Percentiles rank a stretch among this genome's conserved stretches.
Evolutionary conservation across 371 early-diverging fungal genomes (phyloP).

Genomic region (Mucor velutinosus): DNA sequence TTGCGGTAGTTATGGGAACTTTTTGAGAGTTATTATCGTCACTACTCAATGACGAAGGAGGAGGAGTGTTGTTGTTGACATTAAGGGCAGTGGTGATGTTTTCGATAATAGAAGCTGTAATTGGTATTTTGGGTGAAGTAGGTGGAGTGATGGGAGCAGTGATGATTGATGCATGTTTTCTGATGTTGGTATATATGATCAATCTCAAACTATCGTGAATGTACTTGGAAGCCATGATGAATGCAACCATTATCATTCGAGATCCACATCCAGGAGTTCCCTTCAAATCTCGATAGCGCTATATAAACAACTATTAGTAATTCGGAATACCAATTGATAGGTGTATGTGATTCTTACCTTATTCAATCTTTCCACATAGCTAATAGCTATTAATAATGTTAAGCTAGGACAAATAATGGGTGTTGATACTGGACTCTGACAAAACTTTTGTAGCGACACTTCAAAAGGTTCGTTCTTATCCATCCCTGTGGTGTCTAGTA

Average conservation of each 20-base stretch:
- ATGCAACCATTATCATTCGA: conserved; percentile 60
- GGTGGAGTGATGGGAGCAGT: conserved; percentile 24
- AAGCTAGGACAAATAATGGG: conserved; percentile 51
- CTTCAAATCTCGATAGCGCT: conserved; percentile 53
- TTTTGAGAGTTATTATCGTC: neutral
- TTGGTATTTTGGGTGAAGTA: conserved; percentile 27
- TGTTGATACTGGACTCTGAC: conserved; percentile 29
- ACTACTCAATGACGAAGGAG: neutral
- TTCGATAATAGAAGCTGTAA: neutral
- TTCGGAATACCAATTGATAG: conserved; percentile 9
- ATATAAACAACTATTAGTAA: conserved; percentile 1
- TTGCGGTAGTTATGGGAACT: neutral
- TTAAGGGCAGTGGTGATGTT: neutral
- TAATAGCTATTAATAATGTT: conserved; percentile 55
- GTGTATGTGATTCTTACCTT: conserved; percentile 35
- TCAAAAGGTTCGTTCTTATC: conserved; percentile 32
- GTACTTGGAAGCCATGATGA: conserved; percentile 60
- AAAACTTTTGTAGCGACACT: conserved; percentile 30
- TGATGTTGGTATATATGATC: conserved; percentile 30
- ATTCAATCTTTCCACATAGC: conserved; percentile 61
- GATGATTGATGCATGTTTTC: conserved; percentile 2
- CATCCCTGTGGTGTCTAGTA: conserved; percentile 30
- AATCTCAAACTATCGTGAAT: conserved; percentile 46
- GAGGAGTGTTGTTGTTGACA: neutral
- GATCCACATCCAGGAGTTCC: conserved; percentile 60